phyloP scores from a whole-genome alignment of 176 grass and related monocot species.

The Panicum miliaceum region DNA sequence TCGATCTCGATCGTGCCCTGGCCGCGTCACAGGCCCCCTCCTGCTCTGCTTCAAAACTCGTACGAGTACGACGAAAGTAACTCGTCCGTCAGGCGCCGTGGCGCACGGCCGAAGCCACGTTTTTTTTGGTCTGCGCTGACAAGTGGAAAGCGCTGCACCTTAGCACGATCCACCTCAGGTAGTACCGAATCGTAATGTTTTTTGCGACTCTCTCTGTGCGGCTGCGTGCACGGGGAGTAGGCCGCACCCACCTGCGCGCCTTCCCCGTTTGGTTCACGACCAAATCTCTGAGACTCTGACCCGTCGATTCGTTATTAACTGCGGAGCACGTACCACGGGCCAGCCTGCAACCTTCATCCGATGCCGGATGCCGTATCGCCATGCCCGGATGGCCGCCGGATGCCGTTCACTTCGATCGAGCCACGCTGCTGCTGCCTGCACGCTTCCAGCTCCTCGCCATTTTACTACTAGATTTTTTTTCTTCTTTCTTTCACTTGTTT shows the following conservation, averaged over 20 bases:
- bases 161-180: too few relatives aligned
- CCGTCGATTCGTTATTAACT: constrained; percentile 24
- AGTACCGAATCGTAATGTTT: too few relatives aligned
- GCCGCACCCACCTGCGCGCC: neutral
- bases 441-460: too few relatives aligned
- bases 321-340: neutral
- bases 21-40: neutral
- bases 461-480: too few relatives aligned
- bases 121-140: neutral
- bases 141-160: too few relatives aligned
- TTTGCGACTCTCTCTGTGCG: too few relatives aligned
- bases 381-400: too few relatives aligned
- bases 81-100: neutral
- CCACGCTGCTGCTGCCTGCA: too few relatives aligned
- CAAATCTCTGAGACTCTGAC: constrained; percentile 5
- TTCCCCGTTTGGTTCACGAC: neutral
- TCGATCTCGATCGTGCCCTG: neutral
- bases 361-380: too few relatives aligned
- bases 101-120: neutral
- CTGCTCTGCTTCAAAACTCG: neutral
- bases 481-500: neutral
- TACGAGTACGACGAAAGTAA: neutral
- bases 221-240: neutral
- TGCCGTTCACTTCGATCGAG: too few relatives aligned
- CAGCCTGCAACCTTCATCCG: too few relatives aligned